Conservation (phyloP, 768 basidiomycete genomes). For the Calocera cornea region DNA sequence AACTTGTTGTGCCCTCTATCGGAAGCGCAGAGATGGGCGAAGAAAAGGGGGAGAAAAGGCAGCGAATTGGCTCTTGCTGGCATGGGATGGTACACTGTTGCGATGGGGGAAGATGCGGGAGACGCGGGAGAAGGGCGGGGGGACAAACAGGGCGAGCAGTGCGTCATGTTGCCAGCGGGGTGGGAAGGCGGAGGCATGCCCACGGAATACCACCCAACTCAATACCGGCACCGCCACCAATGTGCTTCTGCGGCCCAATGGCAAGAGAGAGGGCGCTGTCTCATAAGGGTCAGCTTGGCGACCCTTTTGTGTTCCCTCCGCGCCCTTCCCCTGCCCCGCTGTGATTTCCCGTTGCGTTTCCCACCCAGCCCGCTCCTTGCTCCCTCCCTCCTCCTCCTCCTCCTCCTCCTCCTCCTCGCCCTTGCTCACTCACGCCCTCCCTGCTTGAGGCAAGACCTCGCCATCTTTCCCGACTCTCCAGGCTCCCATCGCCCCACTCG, state of each 20-base stretch:
- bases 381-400: not conserved
- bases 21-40: no score
- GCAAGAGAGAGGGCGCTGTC: not conserved
- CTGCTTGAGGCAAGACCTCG: conserved; percentile 1
- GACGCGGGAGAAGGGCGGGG: no score
- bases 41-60: no score
- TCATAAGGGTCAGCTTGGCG: conserved; percentile 1
- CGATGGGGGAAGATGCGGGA: no score
- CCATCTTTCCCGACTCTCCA: not conserved
- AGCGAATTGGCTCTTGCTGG: no score
- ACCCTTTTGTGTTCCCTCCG: not conserved
- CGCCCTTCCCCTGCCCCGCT: not conserved
- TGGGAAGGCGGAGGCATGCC: no score
- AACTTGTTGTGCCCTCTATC: no score
- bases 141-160: no score
- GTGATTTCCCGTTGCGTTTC: not conserved
- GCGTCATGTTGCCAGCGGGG: no score
- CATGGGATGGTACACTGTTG: no score
- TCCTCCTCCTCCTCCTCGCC: not conserved
- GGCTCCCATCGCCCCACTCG: not conserved
- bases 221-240: not conserved
- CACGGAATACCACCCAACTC: no score
- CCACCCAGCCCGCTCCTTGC: not conserved
- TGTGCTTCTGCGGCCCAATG: not conserved
- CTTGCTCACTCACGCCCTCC: not conserved